Evolutionary conservation across 805 yeast species (phyloP).

Genomic region (Clavispora santaluciae): DNA sequence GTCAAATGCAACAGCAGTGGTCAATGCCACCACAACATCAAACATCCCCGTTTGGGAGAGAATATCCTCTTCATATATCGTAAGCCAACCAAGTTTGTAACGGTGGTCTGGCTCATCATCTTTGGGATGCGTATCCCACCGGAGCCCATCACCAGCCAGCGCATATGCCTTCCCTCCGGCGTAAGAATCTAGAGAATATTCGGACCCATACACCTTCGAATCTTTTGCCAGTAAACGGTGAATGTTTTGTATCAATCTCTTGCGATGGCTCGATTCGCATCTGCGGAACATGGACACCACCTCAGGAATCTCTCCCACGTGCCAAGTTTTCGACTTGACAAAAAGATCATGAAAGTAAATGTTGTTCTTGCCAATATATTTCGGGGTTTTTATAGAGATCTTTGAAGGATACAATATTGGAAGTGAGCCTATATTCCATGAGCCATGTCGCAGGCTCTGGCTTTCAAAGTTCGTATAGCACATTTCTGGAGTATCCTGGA

Average conservation of each 20-base stretch:
- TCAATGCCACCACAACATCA: constrained; percentile 50
- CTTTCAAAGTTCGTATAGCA: not conserved
- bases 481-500: not conserved
- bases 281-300: constrained; percentile 40
- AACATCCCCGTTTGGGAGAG: constrained; percentile 41
- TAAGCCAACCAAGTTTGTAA: constrained; percentile 60
- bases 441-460: not conserved
- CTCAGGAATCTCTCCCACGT: constrained; percentile 15
- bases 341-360: constrained; percentile 36
- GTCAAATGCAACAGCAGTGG: constrained; percentile 48
- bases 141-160: constrained; percentile 54
- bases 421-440: constrained; percentile 37
- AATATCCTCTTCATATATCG: constrained; percentile 46
- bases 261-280: constrained; percentile 32
- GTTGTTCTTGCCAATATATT: constrained; percentile 30
- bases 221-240: constrained; percentile 17
- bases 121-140: constrained; percentile 35
- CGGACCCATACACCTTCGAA: not conserved
- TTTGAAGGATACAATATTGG: constrained; percentile 31
- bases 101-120: constrained; percentile 58
- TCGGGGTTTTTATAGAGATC: constrained; percentile 14
- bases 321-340: constrained; percentile 5
- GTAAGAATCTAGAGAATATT: constrained; percentile 8
- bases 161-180: constrained; percentile 27
- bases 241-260: constrained; percentile 32